Evolutionary conservation across 768 basidiomycete genomes (phyloP).

Genomic region (Xerocomellus amylosporus): DNA sequence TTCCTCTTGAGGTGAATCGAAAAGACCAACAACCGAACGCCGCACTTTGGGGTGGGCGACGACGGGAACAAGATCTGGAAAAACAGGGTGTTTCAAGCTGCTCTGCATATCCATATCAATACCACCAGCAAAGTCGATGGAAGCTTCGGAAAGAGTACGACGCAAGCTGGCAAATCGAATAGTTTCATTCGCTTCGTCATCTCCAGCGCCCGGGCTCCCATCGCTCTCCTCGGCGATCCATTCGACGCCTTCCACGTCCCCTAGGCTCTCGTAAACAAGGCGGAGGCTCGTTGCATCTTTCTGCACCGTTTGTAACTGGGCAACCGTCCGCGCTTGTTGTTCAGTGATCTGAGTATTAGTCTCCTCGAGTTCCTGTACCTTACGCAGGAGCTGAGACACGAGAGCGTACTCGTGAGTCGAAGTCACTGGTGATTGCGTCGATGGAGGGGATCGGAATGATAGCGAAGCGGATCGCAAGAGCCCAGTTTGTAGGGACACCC

Average conservation of each 20-base stretch:
- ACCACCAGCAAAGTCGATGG: constrained; percentile 19
- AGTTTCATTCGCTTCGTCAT: constrained; percentile 31
- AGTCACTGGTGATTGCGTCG: constrained; percentile 14
- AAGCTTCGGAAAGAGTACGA: constrained; percentile 24
- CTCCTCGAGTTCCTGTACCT: constrained; percentile 75
- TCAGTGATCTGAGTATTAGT: constrained; percentile 64
- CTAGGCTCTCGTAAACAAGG: constrained; percentile 66
- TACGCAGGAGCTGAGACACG: constrained; percentile 66
- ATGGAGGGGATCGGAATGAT: constrained; percentile 14
- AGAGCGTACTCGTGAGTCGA: constrained; percentile 46
- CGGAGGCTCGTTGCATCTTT: constrained; percentile 69
- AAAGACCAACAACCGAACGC: constrained; percentile 63
- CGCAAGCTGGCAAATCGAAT: constrained; percentile 32
- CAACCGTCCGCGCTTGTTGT: constrained; percentile 61
- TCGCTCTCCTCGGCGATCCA: constrained; percentile 45
- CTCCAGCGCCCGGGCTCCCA: constrained; percentile 22
- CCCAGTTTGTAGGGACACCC: constrained; percentile 17
- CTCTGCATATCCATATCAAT: constrained; percentile 26
- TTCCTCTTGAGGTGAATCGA: constrained; percentile 38
- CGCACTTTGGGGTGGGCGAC: constrained; percentile 32
- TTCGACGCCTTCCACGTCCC: constrained; percentile 45
- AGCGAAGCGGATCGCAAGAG: constrained; percentile 28
- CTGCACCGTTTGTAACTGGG: constrained; percentile 65
- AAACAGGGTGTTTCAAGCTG: constrained; percentile 19
- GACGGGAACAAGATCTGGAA: constrained; percentile 19